A percentile compares a stretch with the other conserved stretches of the same genome.
Conservation (phyloP, 768 basidiomycete genomes). For the Naganishia friedmannii region DNA sequence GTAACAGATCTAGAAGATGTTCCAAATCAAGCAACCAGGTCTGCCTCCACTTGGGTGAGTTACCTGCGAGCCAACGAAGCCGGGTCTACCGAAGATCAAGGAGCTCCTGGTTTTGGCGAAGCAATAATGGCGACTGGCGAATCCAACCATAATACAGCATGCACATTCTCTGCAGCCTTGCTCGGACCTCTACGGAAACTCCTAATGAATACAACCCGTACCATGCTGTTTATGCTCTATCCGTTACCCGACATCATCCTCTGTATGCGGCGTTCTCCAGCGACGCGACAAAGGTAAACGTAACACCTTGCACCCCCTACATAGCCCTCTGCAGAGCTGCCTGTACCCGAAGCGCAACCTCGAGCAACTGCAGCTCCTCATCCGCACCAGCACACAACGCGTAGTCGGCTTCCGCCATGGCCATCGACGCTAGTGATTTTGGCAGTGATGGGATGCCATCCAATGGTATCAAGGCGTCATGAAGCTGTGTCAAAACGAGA, state of each 20-base stretch:
- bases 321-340: conserved; percentile 54
- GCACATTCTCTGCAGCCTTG: neutral
- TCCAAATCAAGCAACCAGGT: no score
- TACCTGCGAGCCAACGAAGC: no score
- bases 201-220: neutral
- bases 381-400: conserved; percentile 93
- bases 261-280: neutral
- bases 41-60: no score
- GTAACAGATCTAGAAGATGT: no score
- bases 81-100: no score
- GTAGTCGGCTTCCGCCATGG: conserved; percentile 93
- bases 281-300: neutral
- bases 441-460: conserved; percentile 73
- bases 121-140: no score
- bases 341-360: conserved; percentile 75
- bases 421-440: conserved; percentile 75
- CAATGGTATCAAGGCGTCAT: conserved; percentile 82
- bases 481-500: conserved; percentile 60
- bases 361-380: conserved; percentile 90
- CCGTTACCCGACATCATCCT: neutral
- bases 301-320: neutral
- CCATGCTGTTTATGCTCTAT: neutral
- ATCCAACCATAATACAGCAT: neutral
- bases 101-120: no score
- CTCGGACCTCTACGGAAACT: neutral